Percentiles rank a stretch among this genome's conserved stretches.
phyloP scores from a whole-genome alignment of 2,329 filamentous ascomycete genomes.

The Fusarium neocosmosporiellum region DNA sequence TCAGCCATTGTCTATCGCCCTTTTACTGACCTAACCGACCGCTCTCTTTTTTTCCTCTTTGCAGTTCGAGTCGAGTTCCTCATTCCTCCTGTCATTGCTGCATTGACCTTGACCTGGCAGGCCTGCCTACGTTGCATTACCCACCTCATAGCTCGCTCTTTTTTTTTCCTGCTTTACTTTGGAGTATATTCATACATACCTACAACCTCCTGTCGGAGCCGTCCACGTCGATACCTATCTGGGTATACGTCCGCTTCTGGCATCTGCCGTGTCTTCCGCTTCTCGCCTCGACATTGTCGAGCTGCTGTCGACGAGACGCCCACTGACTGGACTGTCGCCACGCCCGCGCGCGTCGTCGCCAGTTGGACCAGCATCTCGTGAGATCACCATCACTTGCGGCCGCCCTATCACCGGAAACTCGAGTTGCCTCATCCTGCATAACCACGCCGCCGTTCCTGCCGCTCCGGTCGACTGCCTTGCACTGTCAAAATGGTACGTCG shows the following conservation, averaged over 20 bases:
- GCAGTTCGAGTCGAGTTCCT: slow-evolving; percentile 10
- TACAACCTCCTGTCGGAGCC: background rate
- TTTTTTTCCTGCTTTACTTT: slow-evolving; percentile 16
- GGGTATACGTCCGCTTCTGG: slow-evolving; percentile 7
- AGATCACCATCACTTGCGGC: slow-evolving; percentile 8
- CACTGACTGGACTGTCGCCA: slow-evolving; percentile 7
- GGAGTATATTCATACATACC: slow-evolving; percentile 26
- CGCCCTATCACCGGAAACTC: background rate
- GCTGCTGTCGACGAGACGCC: slow-evolving; percentile 14
- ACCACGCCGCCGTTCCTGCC: slow-evolving; percentile 13
- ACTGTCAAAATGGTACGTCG: slow-evolving; percentile 39
- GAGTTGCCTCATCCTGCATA: slow-evolving; percentile 10
- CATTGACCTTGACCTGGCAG: slow-evolving; percentile 16
- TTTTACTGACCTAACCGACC: slow-evolving; percentile 42
- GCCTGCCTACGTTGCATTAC: background rate
- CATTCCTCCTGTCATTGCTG: slow-evolving; percentile 29
- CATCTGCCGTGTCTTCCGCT: slow-evolving; percentile 15
- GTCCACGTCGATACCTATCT: slow-evolving; percentile 5
- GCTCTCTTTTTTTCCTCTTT: slow-evolving; percentile 34
- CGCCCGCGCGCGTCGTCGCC: slow-evolving; percentile 22
- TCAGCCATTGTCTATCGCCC: slow-evolving; percentile 30
- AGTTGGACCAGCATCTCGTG: slow-evolving; percentile 16
- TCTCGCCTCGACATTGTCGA: slow-evolving; percentile 29
- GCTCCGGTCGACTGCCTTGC: slow-evolving; percentile 22
- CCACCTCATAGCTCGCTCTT: slow-evolving; percentile 8